Conservation (phyloP, 495 filamentous ascomycete genomes). For the Saxispiralis lemnorum region DNA sequence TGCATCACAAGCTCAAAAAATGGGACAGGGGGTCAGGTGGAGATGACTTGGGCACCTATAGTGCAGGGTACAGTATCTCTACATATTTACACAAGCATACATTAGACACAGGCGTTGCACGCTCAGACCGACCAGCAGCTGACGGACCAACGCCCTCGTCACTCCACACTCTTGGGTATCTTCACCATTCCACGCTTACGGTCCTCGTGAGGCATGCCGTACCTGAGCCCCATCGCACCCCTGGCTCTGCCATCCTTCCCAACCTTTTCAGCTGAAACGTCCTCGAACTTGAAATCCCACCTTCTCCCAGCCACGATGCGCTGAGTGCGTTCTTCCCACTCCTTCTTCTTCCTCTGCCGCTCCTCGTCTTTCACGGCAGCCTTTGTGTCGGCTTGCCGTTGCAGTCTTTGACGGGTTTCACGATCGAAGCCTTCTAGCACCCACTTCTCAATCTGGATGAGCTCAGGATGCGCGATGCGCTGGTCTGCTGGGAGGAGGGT, state of each 20-base stretch:
- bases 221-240: slow-evolving; percentile 38
- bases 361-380: slow-evolving; percentile 21
- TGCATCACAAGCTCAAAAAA: no score
- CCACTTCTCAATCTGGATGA: slow-evolving; percentile 46
- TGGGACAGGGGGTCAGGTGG: no score
- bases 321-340: slow-evolving; percentile 27
- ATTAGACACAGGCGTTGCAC: no score
- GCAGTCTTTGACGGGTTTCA: slow-evolving; percentile 24
- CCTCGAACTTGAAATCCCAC: slow-evolving; percentile 68
- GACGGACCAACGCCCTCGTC: slow-evolving; percentile 15
- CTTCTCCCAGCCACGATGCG: slow-evolving; percentile 35
- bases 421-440: slow-evolving; percentile 27
- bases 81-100: no score
- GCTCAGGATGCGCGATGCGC: slow-evolving; percentile 75
- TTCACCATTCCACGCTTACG: slow-evolving; percentile 57
- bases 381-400: slow-evolving; percentile 15
- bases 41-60: no score
- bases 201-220: slow-evolving; percentile 52
- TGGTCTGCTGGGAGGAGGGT: slow-evolving; percentile 66
- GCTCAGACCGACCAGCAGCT: background rate
- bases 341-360: slow-evolving; percentile 26
- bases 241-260: slow-evolving; percentile 31
- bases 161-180: slow-evolving; percentile 46
- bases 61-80: no score
- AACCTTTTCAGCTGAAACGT: slow-evolving; percentile 41